Evolutionary conservation across 305 asterid genomes (phyloP).

Genomic region (Striga hermonthica): DNA sequence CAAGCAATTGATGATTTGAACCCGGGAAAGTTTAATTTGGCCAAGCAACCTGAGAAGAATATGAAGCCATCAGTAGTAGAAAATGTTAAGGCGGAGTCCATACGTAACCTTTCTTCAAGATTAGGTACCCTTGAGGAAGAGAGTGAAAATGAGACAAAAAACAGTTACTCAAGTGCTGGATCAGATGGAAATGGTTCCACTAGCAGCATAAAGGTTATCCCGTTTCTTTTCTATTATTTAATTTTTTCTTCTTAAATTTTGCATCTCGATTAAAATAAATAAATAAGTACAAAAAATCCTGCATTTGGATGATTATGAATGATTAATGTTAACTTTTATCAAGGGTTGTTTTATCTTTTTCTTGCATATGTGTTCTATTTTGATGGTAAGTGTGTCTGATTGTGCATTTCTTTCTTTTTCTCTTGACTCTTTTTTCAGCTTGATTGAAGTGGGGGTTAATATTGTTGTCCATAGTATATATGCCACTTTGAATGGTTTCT

Average conservation of each 20-base stretch:
- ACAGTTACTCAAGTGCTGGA: conserved; percentile 52
- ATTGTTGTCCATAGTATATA: not conserved
- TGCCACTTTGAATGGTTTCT: not conserved
- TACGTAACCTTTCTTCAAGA: conserved; percentile 37
- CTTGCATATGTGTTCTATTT: not conserved
- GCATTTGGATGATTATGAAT: conserved; percentile 18
- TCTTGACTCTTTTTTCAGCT: not conserved
- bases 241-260: too few species aligned
- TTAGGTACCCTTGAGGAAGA: conserved; percentile 70
- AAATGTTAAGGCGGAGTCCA: conserved; percentile 44
- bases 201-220: conserved; percentile 44
- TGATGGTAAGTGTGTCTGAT: conserved; percentile 15
- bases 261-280: too few species aligned
- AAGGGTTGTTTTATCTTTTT: conserved; percentile 14
- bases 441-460: not conserved
- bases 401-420: not conserved
- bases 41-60: conserved; percentile 44
- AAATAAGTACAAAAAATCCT: not conserved
- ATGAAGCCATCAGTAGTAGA: conserved; percentile 44
- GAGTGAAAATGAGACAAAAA: conserved; percentile 61
- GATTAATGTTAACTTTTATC: conserved; percentile 3
- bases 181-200: conserved; percentile 43
- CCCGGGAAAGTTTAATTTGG: conserved; percentile 34
- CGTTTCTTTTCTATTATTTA: conserved; percentile 6
- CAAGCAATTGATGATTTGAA: conserved; percentile 41